Base-by-base conservation (phyloP, 2,329 filamentous ascomycete species). In the Scytalidium sp. region DNA sequence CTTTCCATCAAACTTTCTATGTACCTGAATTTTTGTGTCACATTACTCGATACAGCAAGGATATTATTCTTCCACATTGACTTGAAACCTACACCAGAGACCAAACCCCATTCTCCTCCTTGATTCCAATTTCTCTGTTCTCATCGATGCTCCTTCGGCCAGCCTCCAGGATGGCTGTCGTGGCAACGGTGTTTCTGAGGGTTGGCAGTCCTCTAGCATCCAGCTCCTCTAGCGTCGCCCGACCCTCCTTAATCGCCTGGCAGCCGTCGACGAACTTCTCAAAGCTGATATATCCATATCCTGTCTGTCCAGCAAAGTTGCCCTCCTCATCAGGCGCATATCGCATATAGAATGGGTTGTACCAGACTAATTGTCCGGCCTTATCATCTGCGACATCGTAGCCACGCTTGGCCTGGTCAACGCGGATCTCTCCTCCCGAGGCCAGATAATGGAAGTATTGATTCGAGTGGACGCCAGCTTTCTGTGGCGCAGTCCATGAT, bases 361-460 rank as follows among this genome's bases (percentile, higher is more conserved):
- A 87, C 90, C 91, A 96, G 65, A 86, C 80, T 54, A 96, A 70
- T 65, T 84, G 80, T 39, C 81, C 81, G 2, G 74, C 73, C 19
- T 71, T 79, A 66, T 97, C 92, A 57, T 91, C 88, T n/a, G 92
- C 90, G 10, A 97, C 87, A 64, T 97, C 91, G 72, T 97, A 97
- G 43, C 92, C 92, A 48, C 92, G 83, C 78, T 96, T 95, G 41
- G 91, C 92, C 73, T 97, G 93, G 74, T 97, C 90, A 62, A 96
- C 82, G 52, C 89, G 83, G 61, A 97, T 84, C 73, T 97, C 92
- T 56, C 92, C 92, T 50, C 85, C 82, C 52, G 82, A 80, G 3
- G 83, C 92, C 73, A 97, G 86, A 73, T 94, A 96, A 72, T 97
- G 92, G 76, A 97, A 97, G 73, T 96, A 94, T 73, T 97, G 92